phyloP scores from a whole-genome alignment of 192 early-diverging fungal species.

The Mycoemilia scoparia region DNA sequence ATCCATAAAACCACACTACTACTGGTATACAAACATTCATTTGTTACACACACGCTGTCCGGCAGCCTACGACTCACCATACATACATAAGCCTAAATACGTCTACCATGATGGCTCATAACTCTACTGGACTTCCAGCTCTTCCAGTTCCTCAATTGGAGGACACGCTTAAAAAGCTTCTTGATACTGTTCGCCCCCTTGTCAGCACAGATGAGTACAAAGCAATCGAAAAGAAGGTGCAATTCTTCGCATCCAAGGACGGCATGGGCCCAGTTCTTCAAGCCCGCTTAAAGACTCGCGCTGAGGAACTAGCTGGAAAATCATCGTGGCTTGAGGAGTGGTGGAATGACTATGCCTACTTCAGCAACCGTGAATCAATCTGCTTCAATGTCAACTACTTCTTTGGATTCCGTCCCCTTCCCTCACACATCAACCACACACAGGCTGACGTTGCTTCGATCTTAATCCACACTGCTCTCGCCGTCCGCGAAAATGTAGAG shows the following conservation, averaged over 20 bases:
- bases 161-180: constrained; percentile 58
- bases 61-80: too few relatives aligned
- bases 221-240: constrained; percentile 40
- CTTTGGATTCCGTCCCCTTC: constrained; percentile 27
- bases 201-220: constrained; percentile 50
- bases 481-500: constrained; percentile 35
- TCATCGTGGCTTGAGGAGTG: constrained; percentile 30
- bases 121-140: constrained; percentile 13
- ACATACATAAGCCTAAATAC: too few relatives aligned
- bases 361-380: constrained; percentile 26
- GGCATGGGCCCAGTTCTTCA: constrained; percentile 28
- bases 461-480: constrained; percentile 42
- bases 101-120: too few relatives aligned
- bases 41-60: too few relatives aligned
- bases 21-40: too few relatives aligned
- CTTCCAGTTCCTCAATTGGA: constrained; percentile 36
- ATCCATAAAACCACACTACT: too few relatives aligned
- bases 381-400: constrained; percentile 31
- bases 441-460: constrained; percentile 36
- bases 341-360: constrained; percentile 34
- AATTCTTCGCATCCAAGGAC: constrained; percentile 76
- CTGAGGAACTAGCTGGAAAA: constrained; percentile 2
- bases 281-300: constrained; percentile 25
- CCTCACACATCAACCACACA: constrained; percentile 1
- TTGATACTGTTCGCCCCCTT: constrained; percentile 57